Percentiles rank a stretch among this genome's conserved stretches.
phyloP scores from a whole-genome alignment of 169 alveolate species.

The Eimeria tenella region DNA sequence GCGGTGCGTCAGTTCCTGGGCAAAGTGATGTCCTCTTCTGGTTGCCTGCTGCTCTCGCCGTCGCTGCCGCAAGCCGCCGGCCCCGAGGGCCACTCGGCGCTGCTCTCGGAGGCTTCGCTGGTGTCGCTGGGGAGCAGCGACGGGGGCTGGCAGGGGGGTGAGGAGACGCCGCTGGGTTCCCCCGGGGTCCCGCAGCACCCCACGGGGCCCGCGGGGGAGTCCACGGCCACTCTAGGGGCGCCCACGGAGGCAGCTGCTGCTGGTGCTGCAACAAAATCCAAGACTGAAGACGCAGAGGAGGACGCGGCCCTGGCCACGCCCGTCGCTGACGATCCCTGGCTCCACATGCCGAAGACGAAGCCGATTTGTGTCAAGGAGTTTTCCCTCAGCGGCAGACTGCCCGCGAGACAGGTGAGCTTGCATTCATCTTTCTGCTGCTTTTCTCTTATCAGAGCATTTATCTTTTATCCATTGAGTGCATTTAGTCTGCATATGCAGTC shows the following conservation, averaged over 20 bases:
- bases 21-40: not conserved
- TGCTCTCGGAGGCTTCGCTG: not conserved
- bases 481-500: not conserved
- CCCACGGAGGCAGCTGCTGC: not conserved
- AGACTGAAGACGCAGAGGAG: not conserved
- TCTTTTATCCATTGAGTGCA: not conserved
- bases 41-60: not conserved
- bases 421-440: not conserved
- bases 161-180: not conserved
- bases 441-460: not conserved
- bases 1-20: not conserved
- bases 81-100: not conserved
- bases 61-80: not conserved
- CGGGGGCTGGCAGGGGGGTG: not conserved
- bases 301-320: not conserved
- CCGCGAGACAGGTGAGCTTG: not conserved
- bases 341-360: conserved; percentile 45
- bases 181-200: conserved; percentile 2
- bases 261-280: not conserved
- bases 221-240: not conserved
- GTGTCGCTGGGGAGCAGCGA: not conserved
- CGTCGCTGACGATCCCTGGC: conserved; percentile 46
- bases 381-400: conserved; percentile 18
- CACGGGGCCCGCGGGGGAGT: not conserved
- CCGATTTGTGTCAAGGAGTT: conserved; percentile 44